Evolutionary conservation across 169 alveolate genomes (phyloP).

Genomic region (Eimeria maxima): DNA sequence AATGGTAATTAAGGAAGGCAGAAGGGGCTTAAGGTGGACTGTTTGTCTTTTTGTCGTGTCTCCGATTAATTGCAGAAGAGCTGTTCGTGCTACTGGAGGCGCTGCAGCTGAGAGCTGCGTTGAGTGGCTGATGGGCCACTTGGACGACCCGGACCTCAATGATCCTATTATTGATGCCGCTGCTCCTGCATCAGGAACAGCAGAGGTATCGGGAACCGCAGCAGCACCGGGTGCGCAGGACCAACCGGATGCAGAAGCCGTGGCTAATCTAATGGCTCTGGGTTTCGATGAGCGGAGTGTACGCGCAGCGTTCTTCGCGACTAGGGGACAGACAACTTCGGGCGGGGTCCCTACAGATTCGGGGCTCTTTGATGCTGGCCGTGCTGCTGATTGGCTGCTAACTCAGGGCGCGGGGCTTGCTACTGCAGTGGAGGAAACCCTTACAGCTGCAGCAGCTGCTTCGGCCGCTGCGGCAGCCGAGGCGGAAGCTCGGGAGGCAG

Average conservation of each 20-base stretch:
- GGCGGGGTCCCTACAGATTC: background rate
- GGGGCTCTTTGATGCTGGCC: constrained; percentile 17
- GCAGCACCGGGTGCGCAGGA: constrained; percentile 3
- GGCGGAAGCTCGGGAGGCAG: constrained; percentile 7
- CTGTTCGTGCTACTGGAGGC: constrained; percentile 71
- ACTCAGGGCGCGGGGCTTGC: constrained; percentile 63
- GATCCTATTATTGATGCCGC: constrained; percentile 43
- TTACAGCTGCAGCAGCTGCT: constrained; percentile 58
- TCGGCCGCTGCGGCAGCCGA: constrained; percentile 49
- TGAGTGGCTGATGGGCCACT: constrained; percentile 81
- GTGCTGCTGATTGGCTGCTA: constrained; percentile 84
- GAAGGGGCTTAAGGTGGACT: background rate
- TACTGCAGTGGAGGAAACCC: constrained; percentile 69
- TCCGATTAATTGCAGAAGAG: constrained; percentile 63
- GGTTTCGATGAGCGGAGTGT: constrained; percentile 68
- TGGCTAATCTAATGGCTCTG: constrained; percentile 36
- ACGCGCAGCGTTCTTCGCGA: constrained; percentile 46
- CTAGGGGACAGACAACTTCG: background rate
- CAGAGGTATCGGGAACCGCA: constrained; percentile 3
- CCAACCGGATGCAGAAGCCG: constrained; percentile 68
- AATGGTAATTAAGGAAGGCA: background rate
- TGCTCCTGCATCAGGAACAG: constrained; percentile 16
- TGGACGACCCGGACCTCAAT: constrained; percentile 80
- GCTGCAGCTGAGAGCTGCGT: constrained; percentile 76
- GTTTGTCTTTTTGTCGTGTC: background rate